Conservation (phyloP, 148 eudicot genomes). For the Arbutus unedo region DNA sequence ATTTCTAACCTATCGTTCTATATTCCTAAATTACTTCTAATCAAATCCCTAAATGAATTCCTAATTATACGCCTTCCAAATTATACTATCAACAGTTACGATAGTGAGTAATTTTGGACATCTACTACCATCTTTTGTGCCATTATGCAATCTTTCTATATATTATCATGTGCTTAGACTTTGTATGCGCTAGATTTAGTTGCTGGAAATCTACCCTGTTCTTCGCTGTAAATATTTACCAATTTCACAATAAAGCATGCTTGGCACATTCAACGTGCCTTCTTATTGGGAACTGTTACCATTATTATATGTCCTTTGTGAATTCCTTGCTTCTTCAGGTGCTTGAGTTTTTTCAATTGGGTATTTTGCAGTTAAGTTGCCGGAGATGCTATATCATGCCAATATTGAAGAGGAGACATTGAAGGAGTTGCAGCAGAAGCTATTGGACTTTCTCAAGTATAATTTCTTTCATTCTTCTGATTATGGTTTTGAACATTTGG, state of each 20-base stretch:
- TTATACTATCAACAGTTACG: not conserved
- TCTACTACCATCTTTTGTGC: not conserved
- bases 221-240: not conserved
- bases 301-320: not conserved
- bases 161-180: not conserved
- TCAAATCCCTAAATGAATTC: too few relatives aligned
- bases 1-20: too few relatives aligned
- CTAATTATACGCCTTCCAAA: too few relatives aligned
- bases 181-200: not conserved
- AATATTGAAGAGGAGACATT: slow-evolving; percentile 72
- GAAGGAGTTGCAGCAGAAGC: slow-evolving; percentile 59
- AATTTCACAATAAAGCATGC: not conserved
- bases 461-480: slow-evolving; percentile 11
- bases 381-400: slow-evolving; percentile 55
- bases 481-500: not conserved
- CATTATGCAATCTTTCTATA: not conserved
- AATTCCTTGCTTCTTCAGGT: not conserved
- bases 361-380: slow-evolving; percentile 71
- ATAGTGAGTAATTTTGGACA: not conserved
- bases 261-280: not conserved
- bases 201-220: not conserved
- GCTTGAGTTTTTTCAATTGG: not conserved
- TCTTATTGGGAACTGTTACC: not conserved
- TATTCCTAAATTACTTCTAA: too few relatives aligned
- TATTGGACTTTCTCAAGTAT: slow-evolving; percentile 78